These are phyloP conservation scores for Saccharomycopsis sp. DNA, from an alignment of 805 yeast species.

Conservation along the genomic window DNA sequence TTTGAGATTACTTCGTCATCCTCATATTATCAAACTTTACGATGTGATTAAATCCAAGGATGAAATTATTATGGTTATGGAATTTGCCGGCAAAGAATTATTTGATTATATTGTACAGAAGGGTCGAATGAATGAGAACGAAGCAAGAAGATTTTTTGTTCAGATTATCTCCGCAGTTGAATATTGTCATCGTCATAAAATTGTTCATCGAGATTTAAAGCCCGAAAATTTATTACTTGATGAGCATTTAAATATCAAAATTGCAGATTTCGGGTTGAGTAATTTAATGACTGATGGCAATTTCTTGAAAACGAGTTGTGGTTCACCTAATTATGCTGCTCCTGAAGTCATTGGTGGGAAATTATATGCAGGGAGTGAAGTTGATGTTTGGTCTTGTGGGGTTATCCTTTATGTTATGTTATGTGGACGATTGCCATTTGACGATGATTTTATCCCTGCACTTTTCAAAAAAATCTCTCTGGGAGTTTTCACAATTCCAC, in stretches of 20 bases:
- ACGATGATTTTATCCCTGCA: slow-evolving; percentile 93
- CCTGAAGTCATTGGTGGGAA: slow-evolving; percentile 96
- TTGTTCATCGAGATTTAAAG: slow-evolving; percentile 93
- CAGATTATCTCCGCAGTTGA: slow-evolving; percentile 96
- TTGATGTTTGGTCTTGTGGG: slow-evolving; percentile 97
- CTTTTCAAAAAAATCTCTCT: slow-evolving; percentile 85
- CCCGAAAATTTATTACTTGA: slow-evolving; percentile 90
- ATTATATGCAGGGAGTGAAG: slow-evolving; percentile 95
- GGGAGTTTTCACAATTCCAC: slow-evolving; percentile 89
- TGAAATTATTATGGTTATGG: slow-evolving; percentile 95
- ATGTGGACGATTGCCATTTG: slow-evolving; percentile 92
- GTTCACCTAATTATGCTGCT: slow-evolving; percentile 96
- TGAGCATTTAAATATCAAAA: slow-evolving; percentile 85
- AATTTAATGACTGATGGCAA: slow-evolving; percentile 86
- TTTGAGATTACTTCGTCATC: slow-evolving; percentile 81
- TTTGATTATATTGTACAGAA: slow-evolving; percentile 93
- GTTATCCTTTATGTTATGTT: slow-evolving; percentile 92
- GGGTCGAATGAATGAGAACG: slow-evolving; percentile 87
- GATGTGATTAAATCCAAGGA: slow-evolving; percentile 94
- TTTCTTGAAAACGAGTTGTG: slow-evolving; percentile 89
- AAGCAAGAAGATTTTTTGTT: slow-evolving; percentile 89
- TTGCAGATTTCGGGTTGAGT: slow-evolving; percentile 92
- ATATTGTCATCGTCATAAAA: slow-evolving; percentile 92
- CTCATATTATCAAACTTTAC: slow-evolving; percentile 90
- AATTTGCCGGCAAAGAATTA: slow-evolving; percentile 92